These are phyloP conservation scores for Mycosarcoma maydis DNA, from an alignment of 1,284 basidiomycete genomes.

Conservation along the genomic window DNA sequence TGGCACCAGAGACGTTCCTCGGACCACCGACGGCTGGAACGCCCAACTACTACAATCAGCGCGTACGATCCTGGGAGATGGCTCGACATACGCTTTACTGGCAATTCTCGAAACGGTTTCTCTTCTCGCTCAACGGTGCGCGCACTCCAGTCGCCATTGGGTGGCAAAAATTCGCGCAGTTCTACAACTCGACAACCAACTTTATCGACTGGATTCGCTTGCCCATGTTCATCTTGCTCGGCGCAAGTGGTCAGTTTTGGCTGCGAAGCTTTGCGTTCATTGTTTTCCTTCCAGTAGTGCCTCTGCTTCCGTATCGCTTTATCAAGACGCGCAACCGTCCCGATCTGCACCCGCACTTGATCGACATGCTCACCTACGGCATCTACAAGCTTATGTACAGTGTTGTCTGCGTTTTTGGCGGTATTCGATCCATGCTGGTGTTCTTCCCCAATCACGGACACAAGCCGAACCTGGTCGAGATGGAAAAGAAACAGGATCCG, in stretches of 20 bases:
- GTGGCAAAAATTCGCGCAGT: conserved; percentile 41
- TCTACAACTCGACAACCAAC: conserved; percentile 39
- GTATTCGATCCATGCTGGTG: conserved; percentile 16
- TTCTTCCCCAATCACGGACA: conserved; percentile 28
- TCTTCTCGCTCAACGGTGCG: conserved; percentile 29
- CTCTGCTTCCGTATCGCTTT: conserved; percentile 20
- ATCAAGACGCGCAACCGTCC: conserved; percentile 27
- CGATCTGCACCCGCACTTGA: conserved; percentile 31
- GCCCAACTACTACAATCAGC: conserved; percentile 35
- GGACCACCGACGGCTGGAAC: conserved; percentile 17
- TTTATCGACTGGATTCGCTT: conserved; percentile 45
- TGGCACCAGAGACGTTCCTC: conserved; percentile 35
- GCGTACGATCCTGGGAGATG: conserved; percentile 39
- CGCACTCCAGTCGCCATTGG: conserved; percentile 14
- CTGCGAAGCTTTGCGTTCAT: conserved; percentile 17
- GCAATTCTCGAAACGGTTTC: conserved; percentile 34
- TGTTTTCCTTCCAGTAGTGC: conserved; percentile 22
- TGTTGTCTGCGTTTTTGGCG: conserved; percentile 25
- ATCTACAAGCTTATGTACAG: conserved; percentile 40
- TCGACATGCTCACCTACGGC: conserved; percentile 29
- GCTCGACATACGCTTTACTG: conserved; percentile 41
- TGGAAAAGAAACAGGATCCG: conserved; percentile 24
- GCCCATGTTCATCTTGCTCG: conserved; percentile 33
- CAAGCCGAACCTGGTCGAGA: conserved; percentile 19
- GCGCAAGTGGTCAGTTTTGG: conserved; percentile 28